phyloP scores from a whole-genome alignment of 2,329 filamentous ascomycete genomes.

The Diplocarpon rosae region DNA sequence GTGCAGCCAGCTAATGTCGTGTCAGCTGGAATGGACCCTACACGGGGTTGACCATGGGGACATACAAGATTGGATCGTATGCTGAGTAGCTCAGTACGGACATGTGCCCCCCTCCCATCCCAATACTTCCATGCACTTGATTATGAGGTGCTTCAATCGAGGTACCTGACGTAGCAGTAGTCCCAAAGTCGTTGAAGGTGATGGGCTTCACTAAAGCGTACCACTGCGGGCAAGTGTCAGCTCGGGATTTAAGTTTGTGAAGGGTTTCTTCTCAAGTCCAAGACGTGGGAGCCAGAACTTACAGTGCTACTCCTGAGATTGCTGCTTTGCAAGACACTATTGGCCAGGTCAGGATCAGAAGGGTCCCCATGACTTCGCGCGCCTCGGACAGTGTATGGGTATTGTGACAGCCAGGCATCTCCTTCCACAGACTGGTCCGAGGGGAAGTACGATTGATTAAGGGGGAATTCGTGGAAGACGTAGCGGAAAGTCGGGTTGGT shows the following conservation, averaged over 20 bases:
- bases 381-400: slow-evolving; percentile 28
- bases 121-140: slow-evolving; percentile 31
- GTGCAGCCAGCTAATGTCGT: slow-evolving; percentile 34
- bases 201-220: slow-evolving; percentile 31
- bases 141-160: slow-evolving; percentile 37
- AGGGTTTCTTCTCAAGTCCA: too few species aligned
- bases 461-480: slow-evolving; percentile 32
- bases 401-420: slow-evolving; percentile 24
- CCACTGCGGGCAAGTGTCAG: slow-evolving; percentile 27
- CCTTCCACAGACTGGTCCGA: slow-evolving; percentile 17
- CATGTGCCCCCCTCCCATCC: slow-evolving; percentile 31
- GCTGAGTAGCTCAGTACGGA: slow-evolving; percentile 32
- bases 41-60: slow-evolving; percentile 2
- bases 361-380: slow-evolving; percentile 7
- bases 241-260: not conserved
- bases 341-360: slow-evolving; percentile 14
- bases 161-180: slow-evolving; percentile 20
- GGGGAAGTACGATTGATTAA: slow-evolving; percentile 29
- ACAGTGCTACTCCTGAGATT: slow-evolving; percentile 21
- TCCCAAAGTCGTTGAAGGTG: slow-evolving; percentile 32
- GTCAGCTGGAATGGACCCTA: not conserved
- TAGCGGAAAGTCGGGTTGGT: slow-evolving; percentile 44
- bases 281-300: not conserved
- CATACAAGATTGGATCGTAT: slow-evolving; percentile 38
- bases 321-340: slow-evolving; percentile 5